Evolutionary conservation across 306 rosid species (phyloP).

Genomic region (Datisca glomerata): DNA sequence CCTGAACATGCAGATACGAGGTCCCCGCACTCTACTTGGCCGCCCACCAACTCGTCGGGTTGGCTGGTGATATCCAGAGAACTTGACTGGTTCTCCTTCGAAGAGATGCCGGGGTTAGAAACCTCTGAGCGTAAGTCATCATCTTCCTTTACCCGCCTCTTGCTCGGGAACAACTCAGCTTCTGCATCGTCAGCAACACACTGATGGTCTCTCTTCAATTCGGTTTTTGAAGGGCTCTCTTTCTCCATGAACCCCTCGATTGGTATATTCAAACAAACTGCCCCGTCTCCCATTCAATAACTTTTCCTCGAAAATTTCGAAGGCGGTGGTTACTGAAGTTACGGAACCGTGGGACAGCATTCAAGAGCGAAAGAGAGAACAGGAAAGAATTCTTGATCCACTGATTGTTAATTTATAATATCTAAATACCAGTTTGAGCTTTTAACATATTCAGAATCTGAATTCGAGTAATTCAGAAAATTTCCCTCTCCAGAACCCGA

Average conservation of each 20-base stretch:
- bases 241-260: slow-evolving; percentile 34
- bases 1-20: slow-evolving; percentile 54
- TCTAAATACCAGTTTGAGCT: background rate
- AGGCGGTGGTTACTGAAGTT: slow-evolving; percentile 10
- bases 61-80: slow-evolving; percentile 82
- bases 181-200: slow-evolving; percentile 35
- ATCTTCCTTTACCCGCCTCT: slow-evolving; percentile 64
- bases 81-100: slow-evolving; percentile 37
- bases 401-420: background rate
- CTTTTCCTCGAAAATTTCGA: slow-evolving; percentile 16
- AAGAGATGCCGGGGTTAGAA: slow-evolving; percentile 50
- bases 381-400: slow-evolving; percentile 1
- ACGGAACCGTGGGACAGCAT: slow-evolving; percentile 34
- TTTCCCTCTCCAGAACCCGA: slow-evolving; percentile 3
- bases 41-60: slow-evolving; percentile 24
- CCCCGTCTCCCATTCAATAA: slow-evolving; percentile 69
- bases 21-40: slow-evolving; percentile 63
- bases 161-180: slow-evolving; percentile 28
- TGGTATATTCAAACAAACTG: slow-evolving; percentile 29
- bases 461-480: background rate
- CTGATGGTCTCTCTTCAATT: slow-evolving; percentile 59
- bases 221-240: slow-evolving; percentile 23
- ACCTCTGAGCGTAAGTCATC: slow-evolving; percentile 91
- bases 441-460: background rate
- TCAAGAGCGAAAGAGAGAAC: slow-evolving; percentile 14